phyloP scores from a whole-genome alignment of 768 basidiomycete species.

The Suillus occidentalis region DNA sequence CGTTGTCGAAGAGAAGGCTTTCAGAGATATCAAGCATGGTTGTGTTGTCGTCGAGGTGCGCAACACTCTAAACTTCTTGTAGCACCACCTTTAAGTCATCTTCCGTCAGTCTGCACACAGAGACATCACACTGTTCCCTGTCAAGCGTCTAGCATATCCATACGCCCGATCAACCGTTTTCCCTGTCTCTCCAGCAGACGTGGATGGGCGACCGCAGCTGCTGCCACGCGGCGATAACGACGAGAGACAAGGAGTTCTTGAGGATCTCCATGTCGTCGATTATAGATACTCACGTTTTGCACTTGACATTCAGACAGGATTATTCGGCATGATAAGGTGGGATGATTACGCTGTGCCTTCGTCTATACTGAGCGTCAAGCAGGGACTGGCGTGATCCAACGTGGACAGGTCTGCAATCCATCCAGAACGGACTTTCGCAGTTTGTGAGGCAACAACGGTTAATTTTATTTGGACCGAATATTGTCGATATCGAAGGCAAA shows the following conservation, averaged over 20 bases:
- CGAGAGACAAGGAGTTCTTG: constrained; percentile 39
- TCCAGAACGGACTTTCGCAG: constrained; percentile 64
- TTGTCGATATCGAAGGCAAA: constrained; percentile 90
- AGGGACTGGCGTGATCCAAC: constrained; percentile 90
- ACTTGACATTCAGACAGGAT: constrained; percentile 77
- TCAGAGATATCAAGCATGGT: constrained; percentile 65
- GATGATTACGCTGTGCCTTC: constrained; percentile 17
- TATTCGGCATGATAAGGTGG: constrained; percentile 81
- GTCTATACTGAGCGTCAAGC: constrained; percentile 11
- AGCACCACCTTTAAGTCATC: not conserved
- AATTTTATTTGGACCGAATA: constrained; percentile 78
- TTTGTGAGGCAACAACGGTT: constrained; percentile 61
- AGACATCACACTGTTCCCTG: constrained; percentile 75
- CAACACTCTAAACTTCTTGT: constrained; percentile 11
- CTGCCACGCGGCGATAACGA: constrained; percentile 31
- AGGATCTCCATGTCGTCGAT: constrained; percentile 71
- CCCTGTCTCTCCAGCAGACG: constrained; percentile 36
- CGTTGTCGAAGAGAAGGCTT: constrained; percentile 81
- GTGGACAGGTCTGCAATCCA: constrained; percentile 60
- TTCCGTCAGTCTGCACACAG: constrained; percentile 72
- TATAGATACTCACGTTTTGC: constrained; percentile 93
- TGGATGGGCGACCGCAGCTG: constrained; percentile 26
- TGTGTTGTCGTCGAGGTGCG: constrained; percentile 90
- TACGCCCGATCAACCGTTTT: constrained; percentile 84
- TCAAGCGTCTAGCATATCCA: constrained; percentile 68